Percentiles rank a stretch among this genome's conserved stretches.
phyloP scores from a whole-genome alignment of 1,139 yeast species.

The Taphrina pruni region DNA sequence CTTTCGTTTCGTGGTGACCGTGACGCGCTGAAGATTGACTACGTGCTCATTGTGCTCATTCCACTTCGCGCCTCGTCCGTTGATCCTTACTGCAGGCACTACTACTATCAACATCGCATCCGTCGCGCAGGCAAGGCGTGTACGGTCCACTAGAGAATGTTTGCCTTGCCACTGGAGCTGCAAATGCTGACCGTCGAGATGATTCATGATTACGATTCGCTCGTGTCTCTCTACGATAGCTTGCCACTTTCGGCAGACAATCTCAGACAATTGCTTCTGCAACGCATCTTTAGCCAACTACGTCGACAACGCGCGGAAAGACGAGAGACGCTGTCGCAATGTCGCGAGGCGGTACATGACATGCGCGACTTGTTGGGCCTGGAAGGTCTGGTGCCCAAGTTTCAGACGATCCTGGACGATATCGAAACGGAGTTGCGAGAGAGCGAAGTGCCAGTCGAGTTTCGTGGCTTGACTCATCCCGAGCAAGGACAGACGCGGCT shows the following conservation, averaged over 20 bases:
- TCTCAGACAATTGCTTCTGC: not conserved
- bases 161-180: constrained; percentile 17
- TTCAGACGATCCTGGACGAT: constrained; percentile 18
- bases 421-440: constrained; percentile 2
- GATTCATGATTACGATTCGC: constrained; percentile 18
- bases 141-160: not conserved
- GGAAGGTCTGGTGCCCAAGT: constrained; percentile 14
- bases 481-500: constrained; percentile 15
- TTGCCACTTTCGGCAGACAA: constrained; percentile 9
- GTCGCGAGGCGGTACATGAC: constrained; percentile 22
- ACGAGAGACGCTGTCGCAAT: constrained; percentile 14
- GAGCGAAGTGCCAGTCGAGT: constrained; percentile 4
- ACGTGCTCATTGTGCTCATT: too few species aligned
- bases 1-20: too few species aligned
- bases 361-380: constrained; percentile 25
- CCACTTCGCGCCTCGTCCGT: not conserved
- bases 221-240: constrained; percentile 22
- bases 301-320: not conserved
- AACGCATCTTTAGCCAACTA: constrained; percentile 7
- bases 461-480: constrained; percentile 30
- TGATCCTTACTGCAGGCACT: too few species aligned
- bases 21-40: too few species aligned
- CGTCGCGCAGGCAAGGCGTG: too few species aligned
- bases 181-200: constrained; percentile 24
- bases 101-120: too few species aligned